phyloP scores from a whole-genome alignment of 768 basidiomycete species.

The Serendipita sp. region DNA sequence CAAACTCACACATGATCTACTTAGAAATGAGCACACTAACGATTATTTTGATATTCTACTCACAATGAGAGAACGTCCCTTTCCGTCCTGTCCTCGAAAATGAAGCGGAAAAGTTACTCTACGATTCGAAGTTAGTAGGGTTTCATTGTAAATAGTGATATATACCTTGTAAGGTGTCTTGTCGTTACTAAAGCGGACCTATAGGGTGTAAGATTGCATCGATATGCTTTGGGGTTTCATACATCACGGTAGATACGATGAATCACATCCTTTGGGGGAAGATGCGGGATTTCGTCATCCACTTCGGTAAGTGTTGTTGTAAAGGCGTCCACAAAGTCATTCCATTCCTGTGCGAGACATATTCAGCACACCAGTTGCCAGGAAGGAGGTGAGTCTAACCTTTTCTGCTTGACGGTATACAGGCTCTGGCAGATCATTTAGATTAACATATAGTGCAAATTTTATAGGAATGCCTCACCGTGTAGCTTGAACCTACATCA shows the following conservation, averaged over 20 bases:
- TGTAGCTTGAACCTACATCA: constrained; percentile 61
- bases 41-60: constrained; percentile 18
- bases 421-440: constrained; percentile 32
- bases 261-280: constrained; percentile 83
- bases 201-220: not conserved
- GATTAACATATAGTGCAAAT: not conserved
- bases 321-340: constrained; percentile 59
- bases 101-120: constrained; percentile 52
- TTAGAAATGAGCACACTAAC: not conserved
- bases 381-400: constrained; percentile 10
- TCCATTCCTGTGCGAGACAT: constrained; percentile 44
- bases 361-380: not conserved
- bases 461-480: constrained; percentile 24
- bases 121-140: not conserved
- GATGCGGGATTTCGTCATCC: constrained; percentile 69
- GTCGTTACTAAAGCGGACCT: constrained; percentile 83
- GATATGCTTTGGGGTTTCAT: constrained; percentile 11
- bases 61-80: constrained; percentile 76
- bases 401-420: constrained; percentile 69
- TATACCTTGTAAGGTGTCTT: constrained; percentile 81
- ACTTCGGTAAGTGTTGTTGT: constrained; percentile 49
- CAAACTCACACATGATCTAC: constrained; percentile 48
- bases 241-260: constrained; percentile 91
- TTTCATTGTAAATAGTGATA: not conserved
- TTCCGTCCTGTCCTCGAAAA: constrained; percentile 84